phyloP scores from a whole-genome alignment of 805 yeast genomes.

The Sugiyamaella americana region DNA sequence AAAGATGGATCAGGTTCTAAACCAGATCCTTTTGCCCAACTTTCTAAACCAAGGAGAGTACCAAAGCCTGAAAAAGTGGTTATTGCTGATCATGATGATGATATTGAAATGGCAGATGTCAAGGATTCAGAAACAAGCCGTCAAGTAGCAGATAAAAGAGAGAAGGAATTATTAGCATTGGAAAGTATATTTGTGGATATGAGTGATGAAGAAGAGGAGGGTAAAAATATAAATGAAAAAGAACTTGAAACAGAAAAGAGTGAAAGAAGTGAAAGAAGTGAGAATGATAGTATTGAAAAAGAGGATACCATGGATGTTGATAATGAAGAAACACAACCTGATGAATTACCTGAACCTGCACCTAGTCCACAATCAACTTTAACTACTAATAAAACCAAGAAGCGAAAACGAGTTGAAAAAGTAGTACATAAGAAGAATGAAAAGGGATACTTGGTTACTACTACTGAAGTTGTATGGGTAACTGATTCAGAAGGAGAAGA shows the following conservation, averaged over 20 bases:
- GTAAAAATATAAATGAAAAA: slow-evolving; percentile 4
- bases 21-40: too few species aligned
- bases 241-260: too few species aligned
- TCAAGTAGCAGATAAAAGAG: slow-evolving; percentile 7
- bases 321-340: neutral
- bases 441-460: slow-evolving; percentile 16
- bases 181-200: slow-evolving; percentile 16
- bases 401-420: slow-evolving; percentile 14
- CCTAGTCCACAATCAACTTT: neutral
- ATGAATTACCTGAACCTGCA: slow-evolving; percentile 3
- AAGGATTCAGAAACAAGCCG: slow-evolving; percentile 3
- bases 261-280: neutral
- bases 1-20: too few species aligned
- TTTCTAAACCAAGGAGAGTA: slow-evolving; percentile 11
- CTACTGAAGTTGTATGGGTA: slow-evolving; percentile 16
- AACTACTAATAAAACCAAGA: neutral
- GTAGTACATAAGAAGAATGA: slow-evolving; percentile 13
- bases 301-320: slow-evolving; percentile 1
- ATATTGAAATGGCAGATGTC: slow-evolving; percentile 10
- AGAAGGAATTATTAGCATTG: slow-evolving; percentile 8
- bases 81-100: slow-evolving; percentile 7
- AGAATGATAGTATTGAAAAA: too few species aligned
- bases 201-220: slow-evolving; percentile 8
- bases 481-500: slow-evolving; percentile 14
- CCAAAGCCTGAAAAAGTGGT: slow-evolving; percentile 19